Evolutionary conservation across 257 asterid species (phyloP).

Genomic region (Misopates orontium): DNA sequence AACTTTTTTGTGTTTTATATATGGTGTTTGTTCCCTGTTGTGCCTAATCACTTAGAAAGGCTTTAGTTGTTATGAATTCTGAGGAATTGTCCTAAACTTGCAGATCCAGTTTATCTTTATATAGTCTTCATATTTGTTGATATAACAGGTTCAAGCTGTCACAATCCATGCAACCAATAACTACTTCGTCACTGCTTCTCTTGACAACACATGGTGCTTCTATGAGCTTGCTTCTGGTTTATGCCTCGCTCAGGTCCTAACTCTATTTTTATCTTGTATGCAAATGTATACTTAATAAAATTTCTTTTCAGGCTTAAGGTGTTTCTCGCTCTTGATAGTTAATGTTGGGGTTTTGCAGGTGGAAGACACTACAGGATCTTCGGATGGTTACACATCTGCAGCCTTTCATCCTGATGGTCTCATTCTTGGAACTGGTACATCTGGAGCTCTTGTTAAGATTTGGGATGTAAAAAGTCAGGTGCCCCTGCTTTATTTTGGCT

Average conservation of each 20-base stretch:
- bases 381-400: slow-evolving; percentile 85
- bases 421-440: slow-evolving; percentile 95
- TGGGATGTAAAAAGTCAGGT: slow-evolving; percentile 99
- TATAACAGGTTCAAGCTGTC: slow-evolving; percentile 88
- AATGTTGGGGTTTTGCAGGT: slow-evolving; percentile 51
- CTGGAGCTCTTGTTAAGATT: slow-evolving; percentile 70
- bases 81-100: not conserved
- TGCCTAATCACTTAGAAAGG: not conserved
- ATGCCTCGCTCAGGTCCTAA: slow-evolving; percentile 88
- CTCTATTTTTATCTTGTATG: slow-evolving; percentile 20
- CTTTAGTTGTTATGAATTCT: not conserved
- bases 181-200: slow-evolving; percentile 91
- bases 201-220: slow-evolving; percentile 96
- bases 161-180: slow-evolving; percentile 92
- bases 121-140: slow-evolving; percentile 1
- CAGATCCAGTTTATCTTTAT: not conserved
- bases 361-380: slow-evolving; percentile 64
- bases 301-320: not conserved
- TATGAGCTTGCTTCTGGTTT: slow-evolving; percentile 85
- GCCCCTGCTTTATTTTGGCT: not conserved
- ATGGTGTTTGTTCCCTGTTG: not conserved
- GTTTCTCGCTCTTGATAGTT: not conserved
- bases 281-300: not conserved
- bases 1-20: not conserved
- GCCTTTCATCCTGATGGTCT: slow-evolving; percentile 99